Percentiles rank a stretch among this genome's conserved stretches.
Conservation (phyloP, 305 asterid species). For the Solanum hybrid region DNA sequence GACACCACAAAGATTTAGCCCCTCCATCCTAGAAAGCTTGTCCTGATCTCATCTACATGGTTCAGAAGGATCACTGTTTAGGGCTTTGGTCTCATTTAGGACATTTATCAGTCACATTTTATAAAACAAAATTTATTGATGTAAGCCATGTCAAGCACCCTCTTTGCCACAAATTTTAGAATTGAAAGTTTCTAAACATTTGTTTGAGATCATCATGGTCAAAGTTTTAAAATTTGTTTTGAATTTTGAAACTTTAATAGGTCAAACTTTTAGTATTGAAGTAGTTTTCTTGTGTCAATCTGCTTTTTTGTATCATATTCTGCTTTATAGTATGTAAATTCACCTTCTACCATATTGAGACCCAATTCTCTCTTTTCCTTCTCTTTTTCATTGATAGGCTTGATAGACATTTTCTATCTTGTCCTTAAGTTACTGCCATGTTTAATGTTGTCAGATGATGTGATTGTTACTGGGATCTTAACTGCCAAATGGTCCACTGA, state of each 20-base stretch:
- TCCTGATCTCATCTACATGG: neutral
- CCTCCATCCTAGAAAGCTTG: neutral
- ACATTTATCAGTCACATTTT: neutral
- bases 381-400: neutral
- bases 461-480: constrained; percentile 81
- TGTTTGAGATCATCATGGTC: neutral
- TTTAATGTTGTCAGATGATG: constrained; percentile 55
- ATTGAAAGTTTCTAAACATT: neutral
- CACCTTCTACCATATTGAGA: neutral
- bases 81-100: neutral
- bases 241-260: neutral
- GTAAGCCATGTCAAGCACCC: neutral
- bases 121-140: neutral
- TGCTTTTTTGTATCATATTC: neutral
- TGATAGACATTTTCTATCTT: neutral
- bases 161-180: neutral
- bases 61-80: neutral
- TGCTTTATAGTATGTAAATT: neutral
- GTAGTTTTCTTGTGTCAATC: neutral
- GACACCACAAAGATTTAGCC: neutral
- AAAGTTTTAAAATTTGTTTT: neutral
- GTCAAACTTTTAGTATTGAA: neutral
- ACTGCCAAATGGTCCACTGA: constrained; percentile 89
- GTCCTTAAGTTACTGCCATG: neutral
- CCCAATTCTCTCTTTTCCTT: neutral